phyloP scores from a whole-genome alignment of 2,329 filamentous ascomycete genomes.

The Mariannaea elegans region DNA sequence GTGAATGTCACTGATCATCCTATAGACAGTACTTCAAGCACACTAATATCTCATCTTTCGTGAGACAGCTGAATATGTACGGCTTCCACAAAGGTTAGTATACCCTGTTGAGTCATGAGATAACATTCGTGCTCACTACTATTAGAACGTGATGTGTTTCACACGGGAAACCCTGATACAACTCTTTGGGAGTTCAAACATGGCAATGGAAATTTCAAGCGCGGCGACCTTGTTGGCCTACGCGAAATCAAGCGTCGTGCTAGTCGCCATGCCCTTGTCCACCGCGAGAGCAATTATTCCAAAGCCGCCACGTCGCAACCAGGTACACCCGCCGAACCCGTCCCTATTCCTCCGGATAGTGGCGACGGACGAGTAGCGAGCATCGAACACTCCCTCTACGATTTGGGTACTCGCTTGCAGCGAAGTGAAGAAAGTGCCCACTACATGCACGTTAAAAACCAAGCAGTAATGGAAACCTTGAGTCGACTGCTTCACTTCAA shows the following conservation, averaged over 20 bases:
- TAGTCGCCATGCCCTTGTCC: conserved; percentile 90
- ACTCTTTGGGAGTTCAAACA: conserved; percentile 99
- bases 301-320: conserved; percentile 81
- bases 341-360: conserved; percentile 75
- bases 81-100: conserved; percentile 94
- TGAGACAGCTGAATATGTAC: conserved; percentile 98
- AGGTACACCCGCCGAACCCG: conserved; percentile 84
- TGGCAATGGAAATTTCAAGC: conserved; percentile 95
- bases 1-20: conserved; percentile 17
- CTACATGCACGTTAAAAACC: conserved; percentile 81
- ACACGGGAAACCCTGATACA: conserved; percentile 91
- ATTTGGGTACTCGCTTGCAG: conserved; percentile 78
- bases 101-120: not conserved
- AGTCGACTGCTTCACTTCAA: conserved; percentile 78
- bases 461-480: conserved; percentile 83
- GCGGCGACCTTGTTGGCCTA: conserved; percentile 88
- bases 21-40: conserved; percentile 97
- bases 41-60: conserved; percentile 98
- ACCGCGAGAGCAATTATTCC: conserved; percentile 85
- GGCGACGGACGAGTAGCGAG: conserved; percentile 77
- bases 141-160: conserved; percentile 95
- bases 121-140: conserved; percentile 7
- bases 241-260: conserved; percentile 96
- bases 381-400: conserved; percentile 85
- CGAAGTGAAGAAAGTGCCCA: conserved; percentile 86